Conservation (phyloP, 83 land plant genomes). For the Larix sibirica region DNA sequence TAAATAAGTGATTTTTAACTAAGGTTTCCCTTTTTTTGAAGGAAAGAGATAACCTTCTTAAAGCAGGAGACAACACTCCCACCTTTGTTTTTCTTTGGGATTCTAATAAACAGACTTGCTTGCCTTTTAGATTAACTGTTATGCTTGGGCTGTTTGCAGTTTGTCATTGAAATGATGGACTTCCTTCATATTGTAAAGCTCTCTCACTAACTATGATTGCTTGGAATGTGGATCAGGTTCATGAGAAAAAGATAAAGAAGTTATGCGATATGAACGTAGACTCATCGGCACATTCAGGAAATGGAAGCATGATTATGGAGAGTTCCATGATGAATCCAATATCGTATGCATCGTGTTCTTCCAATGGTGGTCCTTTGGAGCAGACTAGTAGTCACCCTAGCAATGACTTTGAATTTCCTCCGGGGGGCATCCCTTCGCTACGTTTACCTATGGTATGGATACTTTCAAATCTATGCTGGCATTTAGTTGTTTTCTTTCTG, state of each 20-base stretch:
- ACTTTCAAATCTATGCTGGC: constrained; percentile 14
- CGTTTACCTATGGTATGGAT: constrained; percentile 86
- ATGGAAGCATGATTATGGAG: constrained; percentile 49
- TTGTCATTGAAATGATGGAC: not conserved
- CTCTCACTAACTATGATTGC: not conserved
- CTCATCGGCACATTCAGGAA: constrained; percentile 41
- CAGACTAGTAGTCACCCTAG: constrained; percentile 25
- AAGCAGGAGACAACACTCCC: not conserved
- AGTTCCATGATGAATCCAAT: constrained; percentile 41
- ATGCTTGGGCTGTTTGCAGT: not conserved
- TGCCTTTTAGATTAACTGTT: not conserved
- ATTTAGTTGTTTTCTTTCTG: not conserved
- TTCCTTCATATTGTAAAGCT: not conserved
- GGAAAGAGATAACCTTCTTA: too few species aligned
- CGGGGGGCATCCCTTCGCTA: constrained; percentile 62
- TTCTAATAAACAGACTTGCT: not conserved
- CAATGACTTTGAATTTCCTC: constrained; percentile 59
- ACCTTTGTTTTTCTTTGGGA: not conserved
- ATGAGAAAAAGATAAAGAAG: constrained; percentile 88
- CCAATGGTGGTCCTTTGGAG: constrained; percentile 66
- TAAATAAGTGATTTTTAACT: too few species aligned
- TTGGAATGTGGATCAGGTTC: constrained; percentile 53
- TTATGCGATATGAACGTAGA: constrained; percentile 69
- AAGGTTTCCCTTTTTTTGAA: too few species aligned
- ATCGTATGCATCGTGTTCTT: constrained; percentile 25